A percentile compares a stretch with the other conserved stretches of the same genome.
phyloP scores from a whole-genome alignment of 164 flowering plant species.

The Chimonanthus praecox region DNA sequence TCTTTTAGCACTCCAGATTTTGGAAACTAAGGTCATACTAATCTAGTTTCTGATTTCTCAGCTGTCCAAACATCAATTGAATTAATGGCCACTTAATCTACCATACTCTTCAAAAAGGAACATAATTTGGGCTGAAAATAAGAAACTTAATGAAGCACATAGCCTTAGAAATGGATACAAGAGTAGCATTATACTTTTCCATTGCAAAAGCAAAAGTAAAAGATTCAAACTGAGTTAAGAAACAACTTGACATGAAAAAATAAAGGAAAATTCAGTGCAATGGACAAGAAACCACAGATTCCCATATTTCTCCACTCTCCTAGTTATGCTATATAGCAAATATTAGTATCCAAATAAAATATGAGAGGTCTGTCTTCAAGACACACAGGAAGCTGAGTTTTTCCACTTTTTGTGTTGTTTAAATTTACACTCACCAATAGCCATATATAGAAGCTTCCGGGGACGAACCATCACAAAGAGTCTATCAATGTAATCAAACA shows the following conservation, averaged over 20 bases:
- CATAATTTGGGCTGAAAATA: background rate
- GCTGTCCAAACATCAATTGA: no score
- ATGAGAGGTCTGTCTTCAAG: background rate
- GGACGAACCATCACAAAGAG: conserved; percentile 96
- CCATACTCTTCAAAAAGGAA: background rate
- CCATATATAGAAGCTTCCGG: conserved; percentile 84
- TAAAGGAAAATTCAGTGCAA: background rate
- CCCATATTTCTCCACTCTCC: background rate
- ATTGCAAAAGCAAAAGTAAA: background rate
- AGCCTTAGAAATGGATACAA: background rate
- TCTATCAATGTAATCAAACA: conserved; percentile 89
- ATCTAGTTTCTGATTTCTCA: no score
- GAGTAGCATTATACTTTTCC: background rate
- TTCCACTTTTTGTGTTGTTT: background rate
- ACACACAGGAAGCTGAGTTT: background rate
- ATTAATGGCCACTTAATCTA: no score
- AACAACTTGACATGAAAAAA: background rate
- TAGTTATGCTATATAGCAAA: background rate
- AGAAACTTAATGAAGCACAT: background rate
- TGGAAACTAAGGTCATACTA: no score
- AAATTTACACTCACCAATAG: conserved; percentile 63
- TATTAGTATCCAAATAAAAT: background rate
- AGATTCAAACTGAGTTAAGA: background rate
- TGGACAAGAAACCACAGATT: background rate
- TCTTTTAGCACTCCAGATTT: no score